A percentile compares a stretch with the other conserved stretches of the same genome.
Conservation (phyloP, 2,329 filamentous ascomycete genomes). For the Pyricularia sp. region DNA sequence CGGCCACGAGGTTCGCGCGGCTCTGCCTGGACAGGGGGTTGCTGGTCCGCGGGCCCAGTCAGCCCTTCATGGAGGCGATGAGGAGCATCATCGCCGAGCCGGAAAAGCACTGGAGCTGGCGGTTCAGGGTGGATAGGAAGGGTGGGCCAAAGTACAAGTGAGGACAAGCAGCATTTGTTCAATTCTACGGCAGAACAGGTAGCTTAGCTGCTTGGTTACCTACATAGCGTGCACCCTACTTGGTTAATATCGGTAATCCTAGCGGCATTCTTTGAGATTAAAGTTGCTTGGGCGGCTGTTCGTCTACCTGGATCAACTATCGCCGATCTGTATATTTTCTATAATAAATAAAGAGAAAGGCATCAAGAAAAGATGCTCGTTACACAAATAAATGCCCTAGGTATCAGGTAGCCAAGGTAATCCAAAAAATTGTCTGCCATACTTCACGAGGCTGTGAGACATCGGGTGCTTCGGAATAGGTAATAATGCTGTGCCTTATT, state of each 20-base stretch:
- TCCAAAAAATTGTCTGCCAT: background rate
- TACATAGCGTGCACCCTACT: too few species aligned
- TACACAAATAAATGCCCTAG: background rate
- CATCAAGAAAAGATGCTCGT: background rate
- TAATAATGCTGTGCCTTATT: background rate
- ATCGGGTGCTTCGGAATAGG: background rate
- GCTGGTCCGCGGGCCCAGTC: slow-evolving; percentile 11
- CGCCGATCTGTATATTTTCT: background rate
- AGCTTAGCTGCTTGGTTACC: too few species aligned
- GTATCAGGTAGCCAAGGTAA: background rate
- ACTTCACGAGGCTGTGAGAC: background rate
- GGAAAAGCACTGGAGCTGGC: slow-evolving; percentile 15
- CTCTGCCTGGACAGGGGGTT: slow-evolving; percentile 14
- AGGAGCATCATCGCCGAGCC: slow-evolving; percentile 9
- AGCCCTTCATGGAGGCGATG: slow-evolving; percentile 13
- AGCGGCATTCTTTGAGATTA: too few species aligned
- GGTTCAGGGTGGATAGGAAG: slow-evolving; percentile 10
- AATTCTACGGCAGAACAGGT: background rate
- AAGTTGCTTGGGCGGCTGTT: too few species aligned
- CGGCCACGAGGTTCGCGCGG: slow-evolving; percentile 22
- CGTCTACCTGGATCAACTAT: too few species aligned
- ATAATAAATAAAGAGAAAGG: background rate
- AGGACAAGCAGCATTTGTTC: background rate
- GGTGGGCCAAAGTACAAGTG: background rate
- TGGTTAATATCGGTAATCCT: too few species aligned